Evolutionary conservation across 345 rosid genomes (phyloP).

Genomic region (Rhizophora mangle): DNA sequence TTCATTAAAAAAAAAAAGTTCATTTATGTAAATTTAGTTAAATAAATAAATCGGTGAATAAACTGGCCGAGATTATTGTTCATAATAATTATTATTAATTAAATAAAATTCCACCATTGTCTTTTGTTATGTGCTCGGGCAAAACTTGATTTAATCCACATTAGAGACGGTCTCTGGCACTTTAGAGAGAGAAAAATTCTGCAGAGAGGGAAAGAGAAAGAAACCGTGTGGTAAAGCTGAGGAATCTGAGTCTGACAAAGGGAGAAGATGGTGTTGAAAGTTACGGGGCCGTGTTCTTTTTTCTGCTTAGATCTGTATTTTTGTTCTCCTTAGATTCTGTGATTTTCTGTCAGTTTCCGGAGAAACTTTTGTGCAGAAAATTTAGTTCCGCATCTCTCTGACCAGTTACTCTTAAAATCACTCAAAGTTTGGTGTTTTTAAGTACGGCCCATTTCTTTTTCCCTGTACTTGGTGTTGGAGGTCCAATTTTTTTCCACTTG

Average conservation of each 20-base stretch:
- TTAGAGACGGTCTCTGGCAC: slow-evolving; percentile 15
- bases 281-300: not conserved
- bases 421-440: slow-evolving; percentile 1
- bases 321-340: not conserved
- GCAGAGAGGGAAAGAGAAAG: not conserved
- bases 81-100: too few relatives aligned
- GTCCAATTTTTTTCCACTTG: not conserved
- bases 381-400: not conserved
- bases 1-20: too few relatives aligned
- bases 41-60: too few relatives aligned
- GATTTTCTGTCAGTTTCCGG: slow-evolving; percentile 24
- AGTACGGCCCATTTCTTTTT: not conserved
- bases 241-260: slow-evolving; percentile 19
- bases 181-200: slow-evolving; percentile 8
- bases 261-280: not conserved
- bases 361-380: not conserved
- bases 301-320: not conserved
- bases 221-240: slow-evolving; percentile 23
- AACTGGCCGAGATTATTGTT: too few relatives aligned
- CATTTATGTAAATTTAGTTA: too few relatives aligned
- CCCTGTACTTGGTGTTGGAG: not conserved
- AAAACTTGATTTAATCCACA: slow-evolving; percentile 30
- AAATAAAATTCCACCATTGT: too few relatives aligned
- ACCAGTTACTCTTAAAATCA: not conserved
- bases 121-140: not conserved